Conservation (phyloP, 768 basidiomycete genomes). For the Tephrocybe sp. region DNA sequence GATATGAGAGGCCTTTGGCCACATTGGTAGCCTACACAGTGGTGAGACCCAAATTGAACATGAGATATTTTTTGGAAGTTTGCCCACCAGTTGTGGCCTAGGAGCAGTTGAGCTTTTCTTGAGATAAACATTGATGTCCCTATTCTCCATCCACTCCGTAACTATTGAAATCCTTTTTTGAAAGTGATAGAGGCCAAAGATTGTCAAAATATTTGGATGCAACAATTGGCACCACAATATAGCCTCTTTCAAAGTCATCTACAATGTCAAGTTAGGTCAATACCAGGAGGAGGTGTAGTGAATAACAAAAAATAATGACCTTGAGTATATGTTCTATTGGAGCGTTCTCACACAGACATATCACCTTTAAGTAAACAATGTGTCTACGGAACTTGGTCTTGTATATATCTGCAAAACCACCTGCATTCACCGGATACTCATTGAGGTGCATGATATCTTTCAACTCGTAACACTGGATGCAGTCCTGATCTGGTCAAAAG, state of each 20-base stretch:
- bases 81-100: background rate
- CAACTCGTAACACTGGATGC: background rate
- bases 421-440: background rate
- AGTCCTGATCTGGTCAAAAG: background rate
- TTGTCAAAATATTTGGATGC: constrained; percentile 13
- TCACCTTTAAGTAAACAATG: background rate
- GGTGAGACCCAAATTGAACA: background rate
- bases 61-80: background rate
- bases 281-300: background rate
- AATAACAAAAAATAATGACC: background rate
- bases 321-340: background rate
- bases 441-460: background rate
- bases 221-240: constrained; percentile 2
- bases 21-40: background rate
- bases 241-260: background rate
- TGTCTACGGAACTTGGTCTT: background rate
- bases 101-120: background rate
- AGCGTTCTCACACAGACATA: background rate
- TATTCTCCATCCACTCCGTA: constrained; percentile 15
- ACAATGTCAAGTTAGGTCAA: background rate
- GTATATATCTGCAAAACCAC: constrained; percentile 2
- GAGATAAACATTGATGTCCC: constrained; percentile 1
- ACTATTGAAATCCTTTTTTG: constrained; percentile 9
- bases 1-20: background rate
- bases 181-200: constrained; percentile 14